Conservation (phyloP, 495 filamentous ascomycete genomes). For the Penicillium ucsense region DNA sequence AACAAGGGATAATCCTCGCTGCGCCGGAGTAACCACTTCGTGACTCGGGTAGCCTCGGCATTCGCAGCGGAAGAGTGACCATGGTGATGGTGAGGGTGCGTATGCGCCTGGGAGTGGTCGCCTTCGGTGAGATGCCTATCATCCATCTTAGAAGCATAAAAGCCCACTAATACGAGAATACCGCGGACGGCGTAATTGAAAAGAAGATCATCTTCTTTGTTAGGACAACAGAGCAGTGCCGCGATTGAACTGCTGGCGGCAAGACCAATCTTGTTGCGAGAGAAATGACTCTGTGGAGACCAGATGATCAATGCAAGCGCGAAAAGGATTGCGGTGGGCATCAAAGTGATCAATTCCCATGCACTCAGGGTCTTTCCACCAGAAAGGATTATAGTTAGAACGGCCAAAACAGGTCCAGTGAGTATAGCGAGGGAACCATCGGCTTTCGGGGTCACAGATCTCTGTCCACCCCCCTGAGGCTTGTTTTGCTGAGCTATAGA, state of each 20-base stretch:
- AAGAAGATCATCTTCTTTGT: constrained; percentile 20
- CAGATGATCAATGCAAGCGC: constrained; percentile 21
- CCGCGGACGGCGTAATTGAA: constrained; percentile 22
- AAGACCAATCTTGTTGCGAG: constrained; percentile 28
- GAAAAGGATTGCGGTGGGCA: constrained; percentile 19
- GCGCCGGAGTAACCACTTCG: constrained; percentile 52
- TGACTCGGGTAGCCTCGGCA: constrained; percentile 44
- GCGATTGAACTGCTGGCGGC: constrained; percentile 19
- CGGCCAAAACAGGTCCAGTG: constrained; percentile 17
- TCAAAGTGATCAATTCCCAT: constrained; percentile 17
- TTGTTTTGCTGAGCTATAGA: constrained; percentile 10
- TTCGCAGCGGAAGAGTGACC: constrained; percentile 29
- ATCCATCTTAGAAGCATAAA: constrained; percentile 31
- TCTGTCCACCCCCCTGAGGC: neutral
- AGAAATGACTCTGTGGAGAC: constrained; percentile 17
- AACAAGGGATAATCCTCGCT: constrained; percentile 65
- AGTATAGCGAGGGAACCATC: constrained; percentile 23
- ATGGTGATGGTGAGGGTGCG: constrained; percentile 20
- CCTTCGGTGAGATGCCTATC: constrained; percentile 19
- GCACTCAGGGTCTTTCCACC: constrained; percentile 12
- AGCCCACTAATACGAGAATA: constrained; percentile 21
- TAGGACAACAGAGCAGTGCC: constrained; percentile 27
- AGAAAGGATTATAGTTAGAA: constrained; percentile 14
- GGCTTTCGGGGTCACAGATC: constrained; percentile 10
- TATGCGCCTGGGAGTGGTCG: constrained; percentile 25